Evolutionary conservation across 345 rosid genomes (phyloP), one percentile per base, ranked within the genome.

Genomic region (Chamaenerion angustifolium): DNA sequence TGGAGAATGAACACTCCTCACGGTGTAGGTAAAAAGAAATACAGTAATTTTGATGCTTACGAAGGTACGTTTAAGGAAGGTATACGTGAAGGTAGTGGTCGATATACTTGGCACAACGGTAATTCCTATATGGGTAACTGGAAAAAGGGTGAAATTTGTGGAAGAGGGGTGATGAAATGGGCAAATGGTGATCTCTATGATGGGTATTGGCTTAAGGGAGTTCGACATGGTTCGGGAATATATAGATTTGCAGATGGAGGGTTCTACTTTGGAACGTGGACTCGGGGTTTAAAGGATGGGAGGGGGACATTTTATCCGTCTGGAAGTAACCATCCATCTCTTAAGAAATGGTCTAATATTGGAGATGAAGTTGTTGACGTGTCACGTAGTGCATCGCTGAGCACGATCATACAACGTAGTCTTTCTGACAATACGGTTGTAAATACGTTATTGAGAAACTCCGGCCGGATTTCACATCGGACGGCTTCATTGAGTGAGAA

Each of bases 11-110:
- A 80, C 58, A 74, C 75, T 61, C 74, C 59, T 45, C 95, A 90
- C 57, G 98, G 98, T 17, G 64, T 78, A 11, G 98, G 98, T 15
- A 81, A 65, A 66, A 90, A 81, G 69, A 72, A 71, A 66, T 83
- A 86, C 54, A 23, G 57, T 61, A 83, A 90, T 61, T 68, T 68
- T 10, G 95, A 86, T 57, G 42, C 68, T 44, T 90, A 90, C 57
- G 94, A 83, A 54, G 98, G 98, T 57, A 74, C 65, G 3, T 90
- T 94, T 92, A 83, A 76, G 68, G 95, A 90, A 71, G 98, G 94
- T 18, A 64, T 78, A 23, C 88, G 63, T 17, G 94, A 90, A 55
- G 95, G 95, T 25, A 69, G 74, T 42, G 95, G 98, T 46, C 74
- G 73, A 46, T 90, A 83, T 58, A 76, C 69, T 61, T 90, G 95